These are phyloP conservation scores for Psilocybe azurescens DNA, from an alignment of 768 basidiomycete species.

Conservation along the genomic window DNA sequence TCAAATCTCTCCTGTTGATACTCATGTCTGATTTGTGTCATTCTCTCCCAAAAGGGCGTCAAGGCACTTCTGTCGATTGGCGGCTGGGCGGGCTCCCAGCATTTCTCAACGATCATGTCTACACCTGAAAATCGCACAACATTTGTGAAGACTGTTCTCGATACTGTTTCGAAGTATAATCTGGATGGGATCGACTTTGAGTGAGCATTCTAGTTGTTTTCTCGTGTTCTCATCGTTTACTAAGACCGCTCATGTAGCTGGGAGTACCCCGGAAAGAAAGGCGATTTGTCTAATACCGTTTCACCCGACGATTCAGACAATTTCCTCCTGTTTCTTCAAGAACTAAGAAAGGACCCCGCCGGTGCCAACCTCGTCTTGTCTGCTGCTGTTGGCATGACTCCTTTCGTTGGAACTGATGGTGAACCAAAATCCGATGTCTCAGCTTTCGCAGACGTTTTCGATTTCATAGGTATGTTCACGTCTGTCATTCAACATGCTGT, in stretches of 20 bases:
- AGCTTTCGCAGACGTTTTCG: slow-evolving; percentile 67
- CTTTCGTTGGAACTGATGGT: slow-evolving; percentile 52
- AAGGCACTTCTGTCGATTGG: slow-evolving; percentile 65
- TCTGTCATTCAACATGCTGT: neutral
- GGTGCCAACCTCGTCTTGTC: slow-evolving; percentile 58
- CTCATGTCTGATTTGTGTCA: neutral
- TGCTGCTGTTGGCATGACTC: slow-evolving; percentile 42
- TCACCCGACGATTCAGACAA: slow-evolving; percentile 68
- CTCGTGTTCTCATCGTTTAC: neutral
- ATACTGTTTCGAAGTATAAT: slow-evolving; percentile 49
- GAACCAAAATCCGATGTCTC: slow-evolving; percentile 68
- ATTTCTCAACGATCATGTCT: slow-evolving; percentile 64
- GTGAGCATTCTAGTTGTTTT: slow-evolving; percentile 28
- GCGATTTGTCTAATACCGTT: slow-evolving; percentile 69
- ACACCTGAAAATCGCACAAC: slow-evolving; percentile 56
- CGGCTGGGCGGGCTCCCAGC: slow-evolving; percentile 67
- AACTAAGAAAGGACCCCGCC: slow-evolving; percentile 60
- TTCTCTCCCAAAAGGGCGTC: slow-evolving; percentile 46
- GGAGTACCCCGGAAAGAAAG: slow-evolving; percentile 79
- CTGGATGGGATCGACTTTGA: slow-evolving; percentile 65
- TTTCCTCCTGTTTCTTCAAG: slow-evolving; percentile 76
- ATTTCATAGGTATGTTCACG: slow-evolving; percentile 37
- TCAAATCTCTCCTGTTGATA: neutral
- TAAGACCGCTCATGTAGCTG: slow-evolving; percentile 44
- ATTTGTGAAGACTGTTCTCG: slow-evolving; percentile 58